A percentile compares a stretch with the other conserved stretches of the same genome.
Evolutionary conservation across 2,329 filamentous ascomycete species (phyloP).

Genomic region (Colletotrichum sojae): DNA sequence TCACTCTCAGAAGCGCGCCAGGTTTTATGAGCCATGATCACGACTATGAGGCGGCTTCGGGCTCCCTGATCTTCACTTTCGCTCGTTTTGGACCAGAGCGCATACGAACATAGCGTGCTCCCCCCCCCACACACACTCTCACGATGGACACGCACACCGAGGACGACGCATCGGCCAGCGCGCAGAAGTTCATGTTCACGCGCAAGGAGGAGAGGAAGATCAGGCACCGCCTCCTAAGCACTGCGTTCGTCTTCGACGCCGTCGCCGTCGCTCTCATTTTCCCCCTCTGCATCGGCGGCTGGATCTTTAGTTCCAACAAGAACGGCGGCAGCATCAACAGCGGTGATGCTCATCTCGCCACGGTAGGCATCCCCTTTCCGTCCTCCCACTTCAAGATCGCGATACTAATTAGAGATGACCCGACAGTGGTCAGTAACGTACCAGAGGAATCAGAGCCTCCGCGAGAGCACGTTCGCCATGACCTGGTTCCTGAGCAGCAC

Average conservation of each 20-base stretch:
- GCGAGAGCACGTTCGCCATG: slow-evolving; percentile 18
- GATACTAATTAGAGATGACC: background rate
- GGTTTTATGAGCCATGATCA: background rate
- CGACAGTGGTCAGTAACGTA: slow-evolving; percentile 28
- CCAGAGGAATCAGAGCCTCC: background rate
- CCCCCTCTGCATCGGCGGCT: slow-evolving; percentile 28
- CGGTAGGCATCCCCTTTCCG: slow-evolving; percentile 8
- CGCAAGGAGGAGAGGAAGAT: slow-evolving; percentile 24
- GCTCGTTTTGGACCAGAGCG: background rate
- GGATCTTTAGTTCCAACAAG: slow-evolving; percentile 3
- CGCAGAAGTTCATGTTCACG: slow-evolving; percentile 29
- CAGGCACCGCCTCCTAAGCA: slow-evolving; percentile 7
- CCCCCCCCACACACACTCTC: background rate
- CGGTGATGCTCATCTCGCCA: slow-evolving; percentile 23
- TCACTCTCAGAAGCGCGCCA: background rate
- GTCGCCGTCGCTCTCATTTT: slow-evolving; percentile 19
- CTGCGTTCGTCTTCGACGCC: slow-evolving; percentile 17
- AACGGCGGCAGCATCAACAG: background rate
- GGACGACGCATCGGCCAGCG: slow-evolving; percentile 9
- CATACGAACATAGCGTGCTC: too few relatives aligned
- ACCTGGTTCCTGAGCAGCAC: slow-evolving; percentile 29
- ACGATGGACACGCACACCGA: slow-evolving; percentile 18
- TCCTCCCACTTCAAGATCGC: background rate
- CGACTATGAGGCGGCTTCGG: background rate
- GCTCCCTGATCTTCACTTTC: background rate